These are phyloP conservation scores for Chrysanthemum seticuspe DNA, from an alignment of 129 eudicot genomes.

Conservation along the genomic window DNA sequence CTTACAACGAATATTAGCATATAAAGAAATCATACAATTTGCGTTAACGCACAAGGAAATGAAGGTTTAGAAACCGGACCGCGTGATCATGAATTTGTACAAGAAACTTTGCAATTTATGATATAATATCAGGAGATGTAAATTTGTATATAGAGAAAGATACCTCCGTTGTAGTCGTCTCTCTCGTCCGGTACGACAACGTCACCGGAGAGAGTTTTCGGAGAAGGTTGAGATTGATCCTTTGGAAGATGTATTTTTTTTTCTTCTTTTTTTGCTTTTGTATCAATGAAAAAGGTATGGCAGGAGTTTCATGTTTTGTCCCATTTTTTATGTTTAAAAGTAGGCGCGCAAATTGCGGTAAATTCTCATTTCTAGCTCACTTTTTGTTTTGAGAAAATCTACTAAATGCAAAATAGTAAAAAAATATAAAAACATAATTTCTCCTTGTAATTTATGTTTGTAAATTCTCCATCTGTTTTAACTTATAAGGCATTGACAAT, in stretches of 20 bases:
- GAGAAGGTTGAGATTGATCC: constrained; percentile 25
- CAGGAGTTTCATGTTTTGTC: not conserved
- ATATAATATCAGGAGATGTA: not conserved
- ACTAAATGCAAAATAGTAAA: not conserved
- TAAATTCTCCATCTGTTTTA: no score
- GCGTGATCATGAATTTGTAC: not conserved
- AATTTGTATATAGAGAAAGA: not conserved
- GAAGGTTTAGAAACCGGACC: not conserved
- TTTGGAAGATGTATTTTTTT: not conserved
- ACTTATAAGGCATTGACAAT: no score
- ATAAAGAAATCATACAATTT: not conserved
- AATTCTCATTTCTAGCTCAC: not conserved
- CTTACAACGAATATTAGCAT: no score
- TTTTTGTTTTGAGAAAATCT: not conserved
- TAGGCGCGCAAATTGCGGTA: not conserved
- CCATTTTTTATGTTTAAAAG: not conserved
- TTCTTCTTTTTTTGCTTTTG: no score
- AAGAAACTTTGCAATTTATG: not conserved
- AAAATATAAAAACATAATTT: not conserved
- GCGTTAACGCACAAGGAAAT: not conserved
- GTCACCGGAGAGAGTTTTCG: constrained; percentile 45
- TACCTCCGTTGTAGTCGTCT: constrained; percentile 23
- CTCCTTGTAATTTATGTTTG: not conserved
- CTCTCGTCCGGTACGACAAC: constrained; percentile 42
- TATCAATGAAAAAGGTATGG: not conserved